A percentile compares a stretch with the other conserved stretches of the same genome.
These are phyloP conservation scores for Nicotiana benthamiana DNA, from an alignment of 257 asterid genomes.

Conservation along the genomic window DNA sequence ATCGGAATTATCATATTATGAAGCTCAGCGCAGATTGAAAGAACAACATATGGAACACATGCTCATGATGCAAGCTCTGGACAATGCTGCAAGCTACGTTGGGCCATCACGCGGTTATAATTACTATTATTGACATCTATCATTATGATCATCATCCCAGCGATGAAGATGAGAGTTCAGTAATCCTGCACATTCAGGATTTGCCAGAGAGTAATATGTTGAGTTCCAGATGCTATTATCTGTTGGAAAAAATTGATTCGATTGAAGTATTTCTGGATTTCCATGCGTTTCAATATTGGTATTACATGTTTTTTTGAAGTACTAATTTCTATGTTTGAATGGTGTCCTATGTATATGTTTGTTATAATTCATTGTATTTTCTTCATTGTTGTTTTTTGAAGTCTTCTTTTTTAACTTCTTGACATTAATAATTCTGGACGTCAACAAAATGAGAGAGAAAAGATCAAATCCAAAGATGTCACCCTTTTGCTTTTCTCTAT, in stretches of 20 bases:
- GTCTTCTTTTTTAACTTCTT: too few relatives aligned
- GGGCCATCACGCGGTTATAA: slow-evolving; percentile 12
- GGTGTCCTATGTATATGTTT: neutral
- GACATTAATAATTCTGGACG: too few relatives aligned
- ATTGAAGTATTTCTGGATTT: neutral
- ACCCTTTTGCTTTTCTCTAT: too few relatives aligned
- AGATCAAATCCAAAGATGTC: too few relatives aligned
- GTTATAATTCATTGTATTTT: neutral
- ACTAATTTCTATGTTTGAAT: neutral
- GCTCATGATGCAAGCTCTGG: slow-evolving; percentile 16
- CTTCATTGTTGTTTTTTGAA: too few relatives aligned
- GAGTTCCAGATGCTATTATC: too few relatives aligned
- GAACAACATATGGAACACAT: slow-evolving; percentile 1
- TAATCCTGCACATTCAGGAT: neutral
- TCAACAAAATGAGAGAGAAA: too few relatives aligned
- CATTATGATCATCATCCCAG: neutral
- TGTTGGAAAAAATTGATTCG: too few relatives aligned
- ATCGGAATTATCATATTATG: neutral
- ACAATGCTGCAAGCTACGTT: slow-evolving; percentile 16
- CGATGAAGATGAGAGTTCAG: neutral
- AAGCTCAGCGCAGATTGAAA: slow-evolving; percentile 3
- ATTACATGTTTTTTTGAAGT: neutral
- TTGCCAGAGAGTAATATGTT: too few relatives aligned
- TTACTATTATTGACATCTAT: slow-evolving; percentile 6
- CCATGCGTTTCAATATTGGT: neutral